A percentile compares a stretch with the other conserved stretches of the same genome.
Evolutionary conservation across 2,329 filamentous ascomycete genomes (phyloP).

Genomic region (Ploettnerulaceae sp.): DNA sequence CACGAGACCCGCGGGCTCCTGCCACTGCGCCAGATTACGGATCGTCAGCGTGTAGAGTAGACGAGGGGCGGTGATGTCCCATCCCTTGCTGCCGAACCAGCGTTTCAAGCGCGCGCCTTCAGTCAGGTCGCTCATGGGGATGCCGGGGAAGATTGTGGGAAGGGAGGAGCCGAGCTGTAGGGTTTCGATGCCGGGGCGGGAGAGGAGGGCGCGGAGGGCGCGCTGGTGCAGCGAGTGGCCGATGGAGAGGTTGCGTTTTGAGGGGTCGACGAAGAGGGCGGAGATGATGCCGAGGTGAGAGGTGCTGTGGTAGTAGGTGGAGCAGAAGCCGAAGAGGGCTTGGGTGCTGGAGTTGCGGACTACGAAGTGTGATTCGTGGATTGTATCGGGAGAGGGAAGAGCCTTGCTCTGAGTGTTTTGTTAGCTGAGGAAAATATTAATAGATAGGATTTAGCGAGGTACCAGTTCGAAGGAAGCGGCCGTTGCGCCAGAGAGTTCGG

Average conservation of each 20-base stretch:
- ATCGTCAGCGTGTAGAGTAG: slow-evolving; percentile 61
- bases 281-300: slow-evolving; percentile 61
- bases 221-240: slow-evolving; percentile 84
- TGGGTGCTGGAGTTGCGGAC: slow-evolving; percentile 91
- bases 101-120: slow-evolving; percentile 47
- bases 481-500: slow-evolving; percentile 57
- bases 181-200: slow-evolving; percentile 67
- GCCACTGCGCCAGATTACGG: slow-evolving; percentile 54
- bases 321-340: slow-evolving; percentile 85
- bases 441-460: slow-evolving; percentile 7
- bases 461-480: slow-evolving; percentile 72
- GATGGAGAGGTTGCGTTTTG: slow-evolving; percentile 81
- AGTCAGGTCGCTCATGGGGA: slow-evolving; percentile 59
- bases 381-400: slow-evolving; percentile 48
- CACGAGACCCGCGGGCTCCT: slow-evolving; percentile 56
- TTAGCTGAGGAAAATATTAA: background rate
- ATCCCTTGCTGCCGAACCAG: slow-evolving; percentile 89
- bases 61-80: slow-evolving; percentile 66
- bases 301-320: slow-evolving; percentile 72
- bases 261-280: slow-evolving; percentile 83
- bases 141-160: slow-evolving; percentile 81
- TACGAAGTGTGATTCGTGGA: slow-evolving; percentile 83
- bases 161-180: slow-evolving; percentile 78
- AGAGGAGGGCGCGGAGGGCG: slow-evolving; percentile 73
- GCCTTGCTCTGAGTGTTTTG: slow-evolving; percentile 1